Conservation (phyloP, 2,329 filamentous ascomycete genomes). For the Fusarium drepaniforme region DNA sequence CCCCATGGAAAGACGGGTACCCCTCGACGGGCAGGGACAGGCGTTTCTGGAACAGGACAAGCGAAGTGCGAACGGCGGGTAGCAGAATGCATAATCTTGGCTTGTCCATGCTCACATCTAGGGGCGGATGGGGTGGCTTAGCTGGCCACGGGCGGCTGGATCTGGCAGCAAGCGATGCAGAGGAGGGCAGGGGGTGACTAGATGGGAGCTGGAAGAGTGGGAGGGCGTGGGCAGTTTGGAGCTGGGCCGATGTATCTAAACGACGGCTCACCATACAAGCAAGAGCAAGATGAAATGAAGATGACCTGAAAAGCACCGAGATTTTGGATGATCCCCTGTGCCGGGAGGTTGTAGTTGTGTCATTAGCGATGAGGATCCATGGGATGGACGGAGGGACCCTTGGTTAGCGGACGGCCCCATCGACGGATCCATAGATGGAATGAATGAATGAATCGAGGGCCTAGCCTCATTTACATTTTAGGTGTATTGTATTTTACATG, state of each 20-base stretch:
- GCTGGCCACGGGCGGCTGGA: conserved; percentile 23
- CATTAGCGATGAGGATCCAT: neutral
- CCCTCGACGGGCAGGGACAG: neutral
- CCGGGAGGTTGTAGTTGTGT: neutral
- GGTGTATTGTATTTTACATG: neutral
- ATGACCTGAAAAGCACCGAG: neutral
- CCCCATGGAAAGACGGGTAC: neutral
- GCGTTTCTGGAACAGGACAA: conserved; percentile 1
- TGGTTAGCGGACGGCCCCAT: neutral
- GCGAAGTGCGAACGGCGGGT: conserved; percentile 12
- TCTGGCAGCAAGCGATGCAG: conserved; percentile 18
- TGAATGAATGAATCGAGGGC: neutral
- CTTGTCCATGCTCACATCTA: conserved; percentile 18
- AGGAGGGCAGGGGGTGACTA: conserved; percentile 1
- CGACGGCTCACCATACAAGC: neutral
- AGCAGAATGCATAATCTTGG: conserved; percentile 25
- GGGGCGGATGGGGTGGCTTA: conserved; percentile 23
- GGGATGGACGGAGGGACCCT: neutral
- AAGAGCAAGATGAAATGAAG: neutral
- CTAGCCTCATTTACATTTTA: conserved; percentile 13
- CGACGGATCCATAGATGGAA: neutral
- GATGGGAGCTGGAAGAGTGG: neutral
- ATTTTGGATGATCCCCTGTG: neutral
- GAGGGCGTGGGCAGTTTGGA: neutral
- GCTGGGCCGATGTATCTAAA: neutral